These are phyloP conservation scores for Corylus avellana DNA, from an alignment of 306 rosid genomes.

Conservation along the genomic window DNA sequence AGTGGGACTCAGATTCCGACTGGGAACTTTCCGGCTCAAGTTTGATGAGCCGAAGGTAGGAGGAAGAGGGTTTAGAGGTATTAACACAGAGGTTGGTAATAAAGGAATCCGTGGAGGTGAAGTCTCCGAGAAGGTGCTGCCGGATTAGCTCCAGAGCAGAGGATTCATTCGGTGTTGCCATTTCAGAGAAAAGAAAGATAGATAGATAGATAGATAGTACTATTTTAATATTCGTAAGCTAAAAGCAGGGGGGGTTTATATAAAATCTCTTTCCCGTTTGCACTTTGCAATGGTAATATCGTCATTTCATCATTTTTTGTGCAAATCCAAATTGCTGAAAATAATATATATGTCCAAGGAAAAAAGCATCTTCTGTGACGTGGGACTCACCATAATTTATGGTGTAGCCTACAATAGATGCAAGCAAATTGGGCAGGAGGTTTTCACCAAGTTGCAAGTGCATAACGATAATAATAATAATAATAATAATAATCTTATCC, in stretches of 20 bases:
- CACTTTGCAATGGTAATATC: not conserved
- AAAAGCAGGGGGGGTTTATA: not conserved
- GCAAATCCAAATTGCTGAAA: no score
- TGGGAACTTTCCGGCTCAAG: slow-evolving; percentile 36
- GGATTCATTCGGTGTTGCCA: slow-evolving; percentile 28
- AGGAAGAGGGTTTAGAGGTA: not conserved
- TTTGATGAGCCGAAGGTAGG: slow-evolving; percentile 42
- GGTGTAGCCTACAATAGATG: no score
- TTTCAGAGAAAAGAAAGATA: not conserved
- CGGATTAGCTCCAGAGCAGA: slow-evolving; percentile 39
- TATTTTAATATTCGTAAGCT: not conserved
- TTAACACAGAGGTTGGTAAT: not conserved
- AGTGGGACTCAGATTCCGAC: slow-evolving; percentile 43
- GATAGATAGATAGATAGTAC: no score
- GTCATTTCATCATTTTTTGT: no score
- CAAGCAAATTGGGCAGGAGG: no score
- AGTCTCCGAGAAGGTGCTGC: slow-evolving; percentile 42
- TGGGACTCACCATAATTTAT: no score
- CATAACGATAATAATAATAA: no score
- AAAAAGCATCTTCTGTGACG: no score
- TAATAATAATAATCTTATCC: no score
- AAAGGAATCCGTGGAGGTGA: slow-evolving; percentile 27
- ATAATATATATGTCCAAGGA: no score
- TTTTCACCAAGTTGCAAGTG: no score
- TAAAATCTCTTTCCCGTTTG: not conserved